Evolutionary conservation across 495 filamentous ascomycete genomes (phyloP).

Genomic region (Penicillium argentinense): DNA sequence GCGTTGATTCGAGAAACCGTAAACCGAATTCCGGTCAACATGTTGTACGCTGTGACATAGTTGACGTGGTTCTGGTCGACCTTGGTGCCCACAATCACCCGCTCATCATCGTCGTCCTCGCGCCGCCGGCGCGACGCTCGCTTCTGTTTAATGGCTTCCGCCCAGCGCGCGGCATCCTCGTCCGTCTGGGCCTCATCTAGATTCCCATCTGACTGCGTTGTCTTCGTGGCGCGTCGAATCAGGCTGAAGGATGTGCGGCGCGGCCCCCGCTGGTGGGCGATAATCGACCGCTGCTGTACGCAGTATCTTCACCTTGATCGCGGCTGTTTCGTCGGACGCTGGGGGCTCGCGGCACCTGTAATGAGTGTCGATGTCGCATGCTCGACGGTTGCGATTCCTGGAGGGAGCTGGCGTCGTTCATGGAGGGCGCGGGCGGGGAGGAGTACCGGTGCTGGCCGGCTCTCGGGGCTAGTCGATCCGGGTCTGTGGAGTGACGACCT

Average conservation of each 20-base stretch:
- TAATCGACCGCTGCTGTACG: constrained; percentile 72
- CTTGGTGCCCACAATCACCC: constrained; percentile 94
- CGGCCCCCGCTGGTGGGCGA: constrained; percentile 69
- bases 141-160: constrained; percentile 88
- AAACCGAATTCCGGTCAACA: constrained; percentile 98
- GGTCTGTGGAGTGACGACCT: constrained; percentile 41
- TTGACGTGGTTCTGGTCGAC: constrained; percentile 97
- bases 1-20: constrained; percentile 95
- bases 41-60: constrained; percentile 98
- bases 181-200: constrained; percentile 83
- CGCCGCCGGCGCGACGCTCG: constrained; percentile 76
- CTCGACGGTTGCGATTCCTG: constrained; percentile 44
- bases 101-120: constrained; percentile 91
- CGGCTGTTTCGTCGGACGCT: constrained; percentile 53
- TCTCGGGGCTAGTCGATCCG: constrained; percentile 40
- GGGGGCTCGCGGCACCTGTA: constrained; percentile 74
- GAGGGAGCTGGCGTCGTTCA: constrained; percentile 41
- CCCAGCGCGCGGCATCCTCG: constrained; percentile 88
- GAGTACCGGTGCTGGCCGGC: constrained; percentile 66
- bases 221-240: constrained; percentile 76
- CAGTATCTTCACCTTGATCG: constrained; percentile 62
- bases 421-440: constrained; percentile 65
- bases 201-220: constrained; percentile 77
- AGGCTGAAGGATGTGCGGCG: constrained; percentile 81
- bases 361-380: constrained; percentile 81